These are phyloP conservation scores for Stemphylium lycopersici DNA, from an alignment of 2,329 filamentous ascomycete genomes.

Conservation along the genomic window DNA sequence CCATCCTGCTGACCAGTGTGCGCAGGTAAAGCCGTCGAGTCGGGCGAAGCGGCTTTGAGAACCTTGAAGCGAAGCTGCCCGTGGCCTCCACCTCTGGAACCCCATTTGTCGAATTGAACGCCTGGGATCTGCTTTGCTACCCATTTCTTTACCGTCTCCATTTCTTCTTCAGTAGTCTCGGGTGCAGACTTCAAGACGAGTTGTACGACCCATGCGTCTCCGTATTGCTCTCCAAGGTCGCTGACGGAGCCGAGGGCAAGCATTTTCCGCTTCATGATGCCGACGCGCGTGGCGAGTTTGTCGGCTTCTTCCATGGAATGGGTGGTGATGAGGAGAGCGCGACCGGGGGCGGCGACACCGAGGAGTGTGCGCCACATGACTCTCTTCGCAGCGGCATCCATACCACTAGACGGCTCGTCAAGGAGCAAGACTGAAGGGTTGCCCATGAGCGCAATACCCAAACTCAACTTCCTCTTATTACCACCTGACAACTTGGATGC, in stretches of 20 bases:
- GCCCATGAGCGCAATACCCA: conserved; percentile 90
- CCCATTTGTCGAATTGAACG: conserved; percentile 61
- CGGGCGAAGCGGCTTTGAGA: conserved; percentile 54
- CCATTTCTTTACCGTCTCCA: conserved; percentile 70
- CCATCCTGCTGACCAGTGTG: conserved; percentile 2
- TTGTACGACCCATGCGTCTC: conserved; percentile 80
- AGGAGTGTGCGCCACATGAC: conserved; percentile 90
- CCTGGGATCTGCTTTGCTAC: conserved; percentile 65
- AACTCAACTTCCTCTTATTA: conserved; percentile 89
- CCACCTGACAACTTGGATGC: conserved; percentile 82
- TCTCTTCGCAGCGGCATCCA: conserved; percentile 89
- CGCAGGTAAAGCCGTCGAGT: conserved; percentile 38
- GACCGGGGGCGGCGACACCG: conserved; percentile 70
- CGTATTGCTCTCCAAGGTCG: conserved; percentile 74
- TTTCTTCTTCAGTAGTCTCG: conserved; percentile 72
- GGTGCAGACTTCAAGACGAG: conserved; percentile 78
- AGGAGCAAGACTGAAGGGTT: conserved; percentile 86
- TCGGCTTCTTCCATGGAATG: conserved; percentile 97
- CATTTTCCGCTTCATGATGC: conserved; percentile 86
- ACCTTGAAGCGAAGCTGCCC: conserved; percentile 88
- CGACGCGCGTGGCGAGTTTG: conserved; percentile 80
- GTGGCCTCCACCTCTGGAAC: conserved; percentile 76
- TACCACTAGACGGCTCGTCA: conserved; percentile 86
- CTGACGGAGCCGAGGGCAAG: conserved; percentile 80
- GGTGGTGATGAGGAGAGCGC: conserved; percentile 87